Base-by-base conservation (phyloP, 257 asterid species). In the Scutellaria baicalensis region DNA sequence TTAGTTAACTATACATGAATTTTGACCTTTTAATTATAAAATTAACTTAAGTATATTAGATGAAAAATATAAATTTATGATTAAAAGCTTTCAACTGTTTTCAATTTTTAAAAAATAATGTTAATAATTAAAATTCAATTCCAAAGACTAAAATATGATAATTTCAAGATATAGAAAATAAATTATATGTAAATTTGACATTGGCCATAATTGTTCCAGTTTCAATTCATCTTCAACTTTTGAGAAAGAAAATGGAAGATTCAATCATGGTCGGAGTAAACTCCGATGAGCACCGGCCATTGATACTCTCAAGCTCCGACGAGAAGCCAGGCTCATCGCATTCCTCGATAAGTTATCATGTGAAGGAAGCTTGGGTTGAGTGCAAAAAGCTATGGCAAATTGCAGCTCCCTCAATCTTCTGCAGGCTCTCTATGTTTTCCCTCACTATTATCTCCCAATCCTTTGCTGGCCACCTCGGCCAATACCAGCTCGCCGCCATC, bases 341-440 rank as follows among this genome's bases (percentile, higher is more conserved):
- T 13, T 50, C 55, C 40, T 68, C 21, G 10, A 58, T 17, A 48
- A 52, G 42, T 38, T 45, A 74, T 20, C 43, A 45, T 12, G 73
- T 64, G 21, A 64, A 62, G 21, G 71, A 45, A 56, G 64, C 78
- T 50, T 79, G 76, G 74, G 35, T 2, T 39, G 90, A 85, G 78
- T 72, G 81, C 64, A 74, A 57, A 59, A 81, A 78, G 68, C 58
- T 83, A 71, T 85, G 90, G 90, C 77, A 77, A 61, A 74, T 85
- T 38, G 90, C 88, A 17, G 84, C 73, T 40, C 88, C 88, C 8
- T 82, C 90, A 36, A 78, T 79, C 66, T 80, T 83, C 65, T 77
- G 81, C 70, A 79, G 88, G 63, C 31, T 85, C 42, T 72, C 90
- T 9, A 85, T 83, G 90, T 85, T 85, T 52, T 83, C 90, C 43